Base-by-base conservation (phyloP, 305 asterid species). In the Fraxinus paxiana region DNA sequence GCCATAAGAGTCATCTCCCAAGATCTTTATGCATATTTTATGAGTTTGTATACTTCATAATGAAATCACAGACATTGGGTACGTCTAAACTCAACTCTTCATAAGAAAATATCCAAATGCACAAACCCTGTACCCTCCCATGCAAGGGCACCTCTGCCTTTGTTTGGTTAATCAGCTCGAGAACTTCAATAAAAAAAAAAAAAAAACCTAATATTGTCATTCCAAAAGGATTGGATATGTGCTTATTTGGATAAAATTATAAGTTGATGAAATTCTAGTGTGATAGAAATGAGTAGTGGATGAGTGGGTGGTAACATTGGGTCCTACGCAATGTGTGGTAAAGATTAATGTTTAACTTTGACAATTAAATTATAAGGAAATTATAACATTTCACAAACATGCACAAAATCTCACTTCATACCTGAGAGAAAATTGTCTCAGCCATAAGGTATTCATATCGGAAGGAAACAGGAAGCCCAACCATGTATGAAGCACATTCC, bases 401-500 rank as follows among this genome's bases (percentile, higher is more conserved):
- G 24, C 63, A 80, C 38, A n/a, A 31, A 73, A 24, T 79, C 67
- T 56, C 75, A 69, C 34, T 33, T 81, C 26, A 77, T 90, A 96
- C 99, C 98, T 96, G 99, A 78, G 99, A 96, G 82, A 96, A 94
- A 87, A 96, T 94, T 43, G 99, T 94, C 92, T 96, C 99, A 54
- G 98, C 98, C 99, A 96, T 94, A 77, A 96, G 97, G 90, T 93
- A 94, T 88, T 96, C 99, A 33, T 96, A 96, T 79, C 99, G 91
- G 81, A 96, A 96, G 82, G 97, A 92, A 65, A 96, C 99, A 22
- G 99, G 99, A 80, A 96, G 92, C 78, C 99, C 98, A 86, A 90
- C 99, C 98, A 96, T 91, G 92, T 88, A 88, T 8, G 99, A 87
- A 81, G 98, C 97, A 88, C 99, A 94, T 91, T 96, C 99, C 90